Base-by-base conservation (phyloP, 148 eudicot species). In the Beta vulgaris region DNA sequence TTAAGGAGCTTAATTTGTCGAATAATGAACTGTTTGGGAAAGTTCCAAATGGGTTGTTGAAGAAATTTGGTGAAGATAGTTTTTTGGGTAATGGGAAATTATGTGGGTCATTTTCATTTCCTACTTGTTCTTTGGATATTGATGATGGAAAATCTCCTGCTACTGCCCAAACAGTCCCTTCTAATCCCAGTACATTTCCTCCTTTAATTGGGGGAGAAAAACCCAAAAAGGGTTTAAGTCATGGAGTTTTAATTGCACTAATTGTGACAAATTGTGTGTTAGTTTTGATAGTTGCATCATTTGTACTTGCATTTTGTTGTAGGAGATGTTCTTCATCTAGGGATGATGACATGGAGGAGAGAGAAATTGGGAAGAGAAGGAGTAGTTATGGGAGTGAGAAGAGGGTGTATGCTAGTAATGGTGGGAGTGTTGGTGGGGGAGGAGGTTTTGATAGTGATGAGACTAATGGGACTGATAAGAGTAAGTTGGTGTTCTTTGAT, bases 401-500 rank as follows among this genome's bases (percentile, higher is more conserved):
- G 79, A 67, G 53, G 80, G 85, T 88, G 14, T 86, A 89, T 49
- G 91, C 88, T 0, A 85, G 75, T 68, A 85, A 74, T 49, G 73
- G 36, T 16, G 35, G 70, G 0, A 51, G 79, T 64, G 76, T 46
- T 0, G 39, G 66, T 28, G 82, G 71, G 6, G 84, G 86, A 7
- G 82, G 85, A 1, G 87, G 88, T 29, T 85, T 82, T 44, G 93
- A 87, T 43, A 90, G 97, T 63, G 96, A 90, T 64, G 88, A 81
- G 6, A 87, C 88, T 11, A 82, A 68, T 55, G 87, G 77, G 2
- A 83, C 90, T 3, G 93, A 91, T 78, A 84, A 82, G 68, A 87
- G 93, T 48, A 88, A 79, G 73, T 78, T 92, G 25, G 96, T 92
- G 85, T 92, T 95, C 70, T 92, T 84, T 51, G 97, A 90, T 21